These are phyloP conservation scores for Yamadazyma philogaea DNA, from an alignment of 805 yeast species.

Conservation along the genomic window DNA sequence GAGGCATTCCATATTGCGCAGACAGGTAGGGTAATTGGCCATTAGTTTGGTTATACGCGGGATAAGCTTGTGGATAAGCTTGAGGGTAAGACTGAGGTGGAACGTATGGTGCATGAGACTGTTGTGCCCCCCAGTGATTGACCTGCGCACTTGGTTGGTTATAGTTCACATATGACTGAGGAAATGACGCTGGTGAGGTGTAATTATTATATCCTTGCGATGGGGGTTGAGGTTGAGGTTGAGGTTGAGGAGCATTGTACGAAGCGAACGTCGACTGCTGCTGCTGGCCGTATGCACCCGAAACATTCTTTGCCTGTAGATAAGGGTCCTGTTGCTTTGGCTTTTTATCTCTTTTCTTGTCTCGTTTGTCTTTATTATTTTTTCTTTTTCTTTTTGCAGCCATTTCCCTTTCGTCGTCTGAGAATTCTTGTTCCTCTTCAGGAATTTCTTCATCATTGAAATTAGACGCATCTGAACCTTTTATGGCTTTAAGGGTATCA, in stretches of 20 bases:
- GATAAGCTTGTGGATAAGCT: constrained; percentile 1
- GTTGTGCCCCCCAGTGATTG: constrained; percentile 1
- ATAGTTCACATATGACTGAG: background rate
- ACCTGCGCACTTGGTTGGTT: background rate
- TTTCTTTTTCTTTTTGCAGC: constrained; percentile 63
- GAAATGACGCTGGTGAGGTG: background rate
- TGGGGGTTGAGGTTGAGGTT: background rate
- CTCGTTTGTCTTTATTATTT: constrained; percentile 47
- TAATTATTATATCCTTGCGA: background rate
- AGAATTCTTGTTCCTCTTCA: constrained; percentile 88
- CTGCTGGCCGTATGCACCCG: constrained; percentile 6
- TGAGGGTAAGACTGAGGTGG: background rate
- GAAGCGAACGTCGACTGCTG: constrained; percentile 2
- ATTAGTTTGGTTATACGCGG: constrained; percentile 5
- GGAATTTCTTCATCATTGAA: constrained; percentile 93
- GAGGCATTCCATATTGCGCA: constrained; percentile 3
- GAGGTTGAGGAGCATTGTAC: constrained; percentile 5
- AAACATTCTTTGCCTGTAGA: background rate
- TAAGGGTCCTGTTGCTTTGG: background rate
- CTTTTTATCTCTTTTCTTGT: constrained; percentile 16
- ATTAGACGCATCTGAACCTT: constrained; percentile 94
- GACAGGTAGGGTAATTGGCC: constrained; percentile 5
- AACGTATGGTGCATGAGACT: background rate
- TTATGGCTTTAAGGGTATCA: constrained; percentile 60
- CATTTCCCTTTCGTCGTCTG: constrained; percentile 90